These are phyloP conservation scores for Euphorbia tirucalli DNA, from an alignment of 345 rosid genomes.

Conservation along the genomic window DNA sequence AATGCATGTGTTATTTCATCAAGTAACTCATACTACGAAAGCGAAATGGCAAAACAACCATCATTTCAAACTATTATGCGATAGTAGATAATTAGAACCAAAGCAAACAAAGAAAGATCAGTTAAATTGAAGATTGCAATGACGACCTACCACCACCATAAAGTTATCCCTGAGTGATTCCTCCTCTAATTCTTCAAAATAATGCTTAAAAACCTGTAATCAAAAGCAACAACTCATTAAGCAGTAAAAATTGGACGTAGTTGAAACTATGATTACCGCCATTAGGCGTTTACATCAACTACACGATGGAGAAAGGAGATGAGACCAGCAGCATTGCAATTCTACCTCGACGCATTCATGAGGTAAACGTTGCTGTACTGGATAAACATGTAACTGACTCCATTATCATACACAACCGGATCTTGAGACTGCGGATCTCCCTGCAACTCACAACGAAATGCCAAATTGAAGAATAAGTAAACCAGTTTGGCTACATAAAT, in stretches of 20 bases:
- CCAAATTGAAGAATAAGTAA: neutral
- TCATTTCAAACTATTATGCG: neutral
- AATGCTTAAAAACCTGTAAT: too few relatives aligned
- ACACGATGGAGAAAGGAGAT: constrained; percentile 84
- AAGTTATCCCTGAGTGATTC: constrained; percentile 97
- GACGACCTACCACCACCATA: constrained; percentile 81
- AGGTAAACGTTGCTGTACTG: constrained; percentile 91
- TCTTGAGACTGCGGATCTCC: constrained; percentile 94
- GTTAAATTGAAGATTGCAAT: neutral
- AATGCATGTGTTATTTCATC: constrained; percentile 68
- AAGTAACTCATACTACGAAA: constrained; percentile 76
- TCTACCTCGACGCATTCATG: constrained; percentile 85
- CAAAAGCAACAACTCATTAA: neutral
- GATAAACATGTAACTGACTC: constrained; percentile 88
- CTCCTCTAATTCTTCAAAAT: constrained; percentile 94
- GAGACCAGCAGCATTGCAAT: too few relatives aligned
- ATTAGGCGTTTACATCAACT: constrained; percentile 62
- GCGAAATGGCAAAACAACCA: constrained; percentile 25
- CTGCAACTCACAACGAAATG: constrained; percentile 29
- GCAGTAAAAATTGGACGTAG: neutral
- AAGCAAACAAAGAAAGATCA: neutral
- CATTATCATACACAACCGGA: too few relatives aligned
- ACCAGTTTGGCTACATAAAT: neutral
- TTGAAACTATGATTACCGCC: neutral
- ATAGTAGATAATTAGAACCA: neutral